Evolutionary conservation across 352 stramenopile species (phyloP), one percentile per base, ranked within the genome.

Genomic region (Pythium phragmitis): DNA sequence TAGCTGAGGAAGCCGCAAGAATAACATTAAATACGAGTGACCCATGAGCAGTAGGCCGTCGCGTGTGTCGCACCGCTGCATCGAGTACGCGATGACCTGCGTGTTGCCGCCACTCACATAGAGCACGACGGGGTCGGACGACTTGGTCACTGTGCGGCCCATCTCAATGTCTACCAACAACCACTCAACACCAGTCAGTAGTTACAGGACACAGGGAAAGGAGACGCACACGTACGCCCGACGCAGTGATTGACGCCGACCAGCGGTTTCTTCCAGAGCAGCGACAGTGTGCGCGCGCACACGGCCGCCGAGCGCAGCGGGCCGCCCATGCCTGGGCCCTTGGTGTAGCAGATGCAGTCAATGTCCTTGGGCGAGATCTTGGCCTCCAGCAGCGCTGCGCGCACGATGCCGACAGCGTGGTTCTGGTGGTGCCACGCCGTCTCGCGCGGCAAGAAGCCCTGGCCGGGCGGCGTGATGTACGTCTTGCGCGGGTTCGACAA

Each of bases 31-130:
- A 55, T 58, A 30, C 4, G 3, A 30, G 26, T 30, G 26, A 30
- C 3, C 26, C 26, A 30, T 30, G 2, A 30, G 2, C 26, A 30
- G 26, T 30, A 30, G 26, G 4, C 26, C 2, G 26, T 5, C 26
- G 26, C 26, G 16, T 12, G 33, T 17, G 11, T 23, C 67, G 47
- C 66, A 94, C 80, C 86, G 76, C 64, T 96, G 85, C 85, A 92
- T 94, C 49, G 84, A 85, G 72, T 95, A 94, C 42, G 85, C 82
- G 58, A 96, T 94, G 46, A 98, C 93, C 79, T 99, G 98, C 26
- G 98, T 99, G 81, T 99, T 99, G 16, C 98, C 98, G 16, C 98
- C 98, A 68, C 90, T 98, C 8, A 99, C 98, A 66, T 99, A 99
- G 7, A 99, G 77, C 63, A 99, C 96, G 7, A 99, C 97, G 3